Conservation (phyloP, 2,329 filamentous ascomycete species). For the Ceratocystis eucalypticola region DNA sequence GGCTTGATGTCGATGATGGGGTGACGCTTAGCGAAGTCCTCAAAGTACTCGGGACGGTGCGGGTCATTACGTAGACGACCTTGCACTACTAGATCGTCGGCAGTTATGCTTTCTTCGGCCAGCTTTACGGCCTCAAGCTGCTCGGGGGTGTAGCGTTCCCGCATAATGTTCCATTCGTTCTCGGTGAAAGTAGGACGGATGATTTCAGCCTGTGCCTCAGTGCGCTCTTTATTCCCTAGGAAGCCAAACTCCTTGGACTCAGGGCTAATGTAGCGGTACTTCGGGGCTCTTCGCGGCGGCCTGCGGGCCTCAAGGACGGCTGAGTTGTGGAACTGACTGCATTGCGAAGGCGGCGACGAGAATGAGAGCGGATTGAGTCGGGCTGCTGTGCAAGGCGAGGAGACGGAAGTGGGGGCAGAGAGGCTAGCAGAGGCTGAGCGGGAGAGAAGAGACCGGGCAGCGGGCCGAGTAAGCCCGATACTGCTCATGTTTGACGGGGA, state of each 20-base stretch:
- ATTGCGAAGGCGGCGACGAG: conserved; percentile 20
- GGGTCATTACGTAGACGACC: conserved; percentile 58
- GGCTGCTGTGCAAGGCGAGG: not conserved
- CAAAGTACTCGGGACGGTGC: conserved; percentile 60
- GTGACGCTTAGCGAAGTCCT: conserved; percentile 67
- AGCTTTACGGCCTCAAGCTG: conserved; percentile 73
- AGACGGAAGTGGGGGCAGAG: conserved; percentile 20
- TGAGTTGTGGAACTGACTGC: conserved; percentile 40
- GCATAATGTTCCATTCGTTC: conserved; percentile 49
- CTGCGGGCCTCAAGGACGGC: conserved; percentile 35
- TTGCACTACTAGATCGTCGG: conserved; percentile 60
- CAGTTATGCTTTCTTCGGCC: conserved; percentile 62
- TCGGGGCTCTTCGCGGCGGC: conserved; percentile 5
- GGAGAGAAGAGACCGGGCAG: conserved; percentile 13
- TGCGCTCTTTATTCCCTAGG: conserved; percentile 3
- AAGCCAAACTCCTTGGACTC: conserved; percentile 12
- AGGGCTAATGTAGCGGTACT: conserved; percentile 15
- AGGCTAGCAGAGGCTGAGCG: conserved; percentile 20
- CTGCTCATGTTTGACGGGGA: conserved; percentile 14
- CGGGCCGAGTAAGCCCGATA: conserved; percentile 12
- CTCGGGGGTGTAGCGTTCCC: conserved; percentile 58
- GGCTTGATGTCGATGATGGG: conserved; percentile 63
- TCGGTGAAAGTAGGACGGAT: conserved; percentile 48
- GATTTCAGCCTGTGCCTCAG: conserved; percentile 6
- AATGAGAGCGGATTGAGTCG: conserved; percentile 1